Conservation (phyloP, 176 grass and related monocot species). For the Avena sativa region DNA sequence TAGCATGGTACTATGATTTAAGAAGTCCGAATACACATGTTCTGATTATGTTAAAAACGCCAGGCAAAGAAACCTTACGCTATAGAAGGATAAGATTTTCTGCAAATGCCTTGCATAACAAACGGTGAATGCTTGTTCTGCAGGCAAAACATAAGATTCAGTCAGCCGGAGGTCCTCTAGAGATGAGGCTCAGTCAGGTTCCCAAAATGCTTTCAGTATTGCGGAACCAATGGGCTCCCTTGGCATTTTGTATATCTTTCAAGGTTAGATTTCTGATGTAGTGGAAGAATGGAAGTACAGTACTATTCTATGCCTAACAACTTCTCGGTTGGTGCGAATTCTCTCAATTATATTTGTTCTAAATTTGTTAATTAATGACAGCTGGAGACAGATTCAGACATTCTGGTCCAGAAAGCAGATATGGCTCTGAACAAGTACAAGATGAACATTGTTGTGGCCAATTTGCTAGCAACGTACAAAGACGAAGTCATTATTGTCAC, state of each 20-base stretch:
- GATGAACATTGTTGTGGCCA: constrained; percentile 80
- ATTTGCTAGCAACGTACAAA: constrained; percentile 82
- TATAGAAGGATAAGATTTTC: not conserved
- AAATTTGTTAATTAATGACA: constrained; percentile 36
- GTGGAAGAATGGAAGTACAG: not conserved
- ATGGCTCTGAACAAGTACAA: constrained; percentile 72
- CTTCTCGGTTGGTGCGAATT: not conserved
- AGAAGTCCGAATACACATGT: not conserved
- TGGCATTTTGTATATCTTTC: constrained; percentile 82
- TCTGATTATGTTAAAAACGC: not conserved
- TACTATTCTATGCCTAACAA: not conserved
- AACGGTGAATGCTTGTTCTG: constrained; percentile 5
- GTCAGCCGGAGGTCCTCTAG: constrained; percentile 78
- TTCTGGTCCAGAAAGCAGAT: constrained; percentile 73
- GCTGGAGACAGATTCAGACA: constrained; percentile 91
- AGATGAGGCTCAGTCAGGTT: constrained; percentile 83
- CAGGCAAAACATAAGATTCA: constrained; percentile 98
- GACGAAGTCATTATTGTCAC: constrained; percentile 71
- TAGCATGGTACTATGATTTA: constrained; percentile 76
- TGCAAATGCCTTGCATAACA: constrained; percentile 15
- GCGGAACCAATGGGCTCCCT: constrained; percentile 76
- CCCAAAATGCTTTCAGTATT: constrained; percentile 87
- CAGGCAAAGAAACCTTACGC: not conserved
- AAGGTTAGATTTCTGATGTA: constrained; percentile 61
- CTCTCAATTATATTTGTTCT: not conserved